Percentiles rank a stretch among this genome's conserved stretches.
phyloP scores from a whole-genome alignment of 805 yeast genomes.

The Starmerella gropengiesseri region DNA sequence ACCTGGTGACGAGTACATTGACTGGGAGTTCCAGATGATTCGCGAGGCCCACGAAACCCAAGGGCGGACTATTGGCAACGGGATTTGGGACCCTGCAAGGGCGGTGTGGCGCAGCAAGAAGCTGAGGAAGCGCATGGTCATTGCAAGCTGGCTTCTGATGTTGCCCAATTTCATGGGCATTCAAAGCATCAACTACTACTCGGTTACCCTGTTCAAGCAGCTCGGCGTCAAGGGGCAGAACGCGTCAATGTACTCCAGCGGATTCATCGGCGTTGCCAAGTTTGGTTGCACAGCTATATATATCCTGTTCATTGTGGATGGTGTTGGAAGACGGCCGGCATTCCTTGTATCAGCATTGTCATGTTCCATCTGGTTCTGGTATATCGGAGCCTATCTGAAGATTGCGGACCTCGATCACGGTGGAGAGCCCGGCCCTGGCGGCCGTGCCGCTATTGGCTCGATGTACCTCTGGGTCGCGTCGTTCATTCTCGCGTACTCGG shows the following conservation, averaged over 20 bases:
- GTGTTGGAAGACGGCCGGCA: conserved; percentile 9
- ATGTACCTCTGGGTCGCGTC: conserved; percentile 15
- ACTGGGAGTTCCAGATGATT: conserved; percentile 15
- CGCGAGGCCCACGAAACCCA: conserved; percentile 9
- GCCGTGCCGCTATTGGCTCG: conserved; percentile 8
- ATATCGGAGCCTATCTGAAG: conserved; percentile 13
- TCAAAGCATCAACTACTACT: conserved; percentile 13
- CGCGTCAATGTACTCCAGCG: conserved; percentile 13
- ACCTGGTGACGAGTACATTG: conserved; percentile 14
- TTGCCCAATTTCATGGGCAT: conserved; percentile 16
- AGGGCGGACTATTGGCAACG: conserved; percentile 5
- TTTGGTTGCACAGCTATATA: conserved; percentile 9
- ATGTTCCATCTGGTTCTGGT: conserved; percentile 14
- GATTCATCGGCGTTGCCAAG: conserved; percentile 14
- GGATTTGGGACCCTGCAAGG: conserved; percentile 8
- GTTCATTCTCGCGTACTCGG: conserved; percentile 12
- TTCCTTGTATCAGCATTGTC: conserved; percentile 9
- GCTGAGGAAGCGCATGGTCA: conserved; percentile 6
- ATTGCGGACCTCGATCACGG: conserved; percentile 2
- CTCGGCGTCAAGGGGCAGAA: conserved; percentile 11
- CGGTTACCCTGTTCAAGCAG: conserved; percentile 11
- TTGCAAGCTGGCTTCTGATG: conserved; percentile 8
- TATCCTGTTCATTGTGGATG: conserved; percentile 11
- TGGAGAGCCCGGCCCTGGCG: conserved; percentile 4
- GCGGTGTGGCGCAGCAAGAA: conserved; percentile 3